Evolutionary conservation across 2,329 filamentous ascomycete species (phyloP), one percentile per base, ranked within the genome.

Genomic region (Pezicula carpinea): DNA sequence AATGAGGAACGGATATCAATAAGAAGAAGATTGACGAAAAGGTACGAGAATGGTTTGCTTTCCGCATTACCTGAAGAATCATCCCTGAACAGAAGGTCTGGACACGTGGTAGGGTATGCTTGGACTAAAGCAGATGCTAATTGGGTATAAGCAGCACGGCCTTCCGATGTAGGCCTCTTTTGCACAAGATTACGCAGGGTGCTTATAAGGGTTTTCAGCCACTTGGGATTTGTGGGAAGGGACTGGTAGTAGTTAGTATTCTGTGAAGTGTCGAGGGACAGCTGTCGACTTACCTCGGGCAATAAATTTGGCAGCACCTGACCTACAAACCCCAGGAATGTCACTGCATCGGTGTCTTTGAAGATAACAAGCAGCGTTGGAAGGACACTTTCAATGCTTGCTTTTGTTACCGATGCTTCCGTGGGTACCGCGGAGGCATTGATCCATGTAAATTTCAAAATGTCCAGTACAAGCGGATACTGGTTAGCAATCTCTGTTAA

Each of bases 1-100:
- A 82, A 70, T 1, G 80, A 80, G 11, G 82, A 76, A 34, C 80
- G 76, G 21, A 87, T 70, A 59, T 87, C 83, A 48, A 85, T 79
- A 29, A 85, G 72, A 6, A 85, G 59, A n/a, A 85, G 73, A 54
- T 77, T 83, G 46, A 85, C 64, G 47, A 87, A 73, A 4, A 86
- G 67, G 56, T 82, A 85, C 1, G 79, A 75, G 51, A 80, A 77
- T 0, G 80, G 75, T 50, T 77, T 81, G 29, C 72, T 68, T 8
- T 63, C 58, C 19, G 49, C 34, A 35, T 43, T 46, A 34, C 44
- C 38, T 22, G 46, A 44, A 8, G 43, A 29, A 4, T 67, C 59
- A 45, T 74, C 67, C 6, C 68, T 65, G 64, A 86, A 86, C 2
- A 87, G 66, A 3, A 79, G 60, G 7, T 59, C 57, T 0, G 76